Percentiles rank a stretch among this genome's conserved stretches.
Evolutionary conservation across 257 asterid genomes (phyloP).

Genomic region (Gentiana dahurica): DNA sequence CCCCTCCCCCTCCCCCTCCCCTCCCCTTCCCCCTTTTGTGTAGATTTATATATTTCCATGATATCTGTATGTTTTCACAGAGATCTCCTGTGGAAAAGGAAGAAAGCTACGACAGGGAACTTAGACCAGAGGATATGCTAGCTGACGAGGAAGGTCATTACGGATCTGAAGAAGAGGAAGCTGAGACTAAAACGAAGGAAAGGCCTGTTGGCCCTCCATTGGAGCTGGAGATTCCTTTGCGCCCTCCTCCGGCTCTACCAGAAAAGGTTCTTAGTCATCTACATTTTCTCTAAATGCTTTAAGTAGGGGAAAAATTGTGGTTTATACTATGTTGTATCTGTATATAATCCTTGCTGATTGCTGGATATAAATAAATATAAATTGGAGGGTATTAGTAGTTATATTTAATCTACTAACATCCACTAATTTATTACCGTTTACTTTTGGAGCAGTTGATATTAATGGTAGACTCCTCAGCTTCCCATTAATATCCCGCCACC

Average conservation of each 20-base stretch:
- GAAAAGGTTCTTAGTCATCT: slow-evolving; percentile 43
- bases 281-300: background rate
- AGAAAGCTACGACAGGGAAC: slow-evolving; percentile 49
- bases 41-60: slow-evolving; percentile 5
- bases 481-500: too few relatives aligned
- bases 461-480: too few relatives aligned
- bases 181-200: slow-evolving; percentile 62
- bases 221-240: slow-evolving; percentile 88
- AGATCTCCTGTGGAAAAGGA: slow-evolving; percentile 67
- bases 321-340: background rate
- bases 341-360: too few relatives aligned
- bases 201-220: slow-evolving; percentile 89
- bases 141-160: slow-evolving; percentile 84
- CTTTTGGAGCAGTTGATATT: too few relatives aligned
- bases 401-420: too few relatives aligned
- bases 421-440: too few relatives aligned
- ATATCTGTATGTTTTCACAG: slow-evolving; percentile 25
- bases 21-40: slow-evolving; percentile 1
- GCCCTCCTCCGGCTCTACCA: slow-evolving; percentile 67
- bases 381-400: too few relatives aligned
- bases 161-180: slow-evolving; percentile 81
- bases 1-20: too few relatives aligned
- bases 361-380: too few relatives aligned
- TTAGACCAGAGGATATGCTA: slow-evolving; percentile 77
- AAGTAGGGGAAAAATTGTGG: background rate